phyloP scores from a whole-genome alignment of 805 yeast genomes.

The Hanseniaspora clermontiae region DNA sequence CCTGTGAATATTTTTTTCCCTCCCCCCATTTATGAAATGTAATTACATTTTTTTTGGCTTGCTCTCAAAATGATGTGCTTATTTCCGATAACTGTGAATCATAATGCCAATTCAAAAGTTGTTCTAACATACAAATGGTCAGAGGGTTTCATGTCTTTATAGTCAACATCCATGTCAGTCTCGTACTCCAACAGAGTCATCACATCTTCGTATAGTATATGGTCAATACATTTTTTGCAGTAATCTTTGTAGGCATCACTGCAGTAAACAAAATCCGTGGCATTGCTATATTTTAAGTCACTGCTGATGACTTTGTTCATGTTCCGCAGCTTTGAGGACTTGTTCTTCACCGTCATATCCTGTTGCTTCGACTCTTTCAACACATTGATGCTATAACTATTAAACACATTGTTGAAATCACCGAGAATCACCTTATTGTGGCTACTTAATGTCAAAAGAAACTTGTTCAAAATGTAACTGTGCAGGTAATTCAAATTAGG shows the following conservation, averaged over 20 bases:
- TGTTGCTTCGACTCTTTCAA: neutral
- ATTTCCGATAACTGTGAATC: neutral
- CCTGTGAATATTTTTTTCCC: too few species aligned
- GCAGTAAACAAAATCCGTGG: neutral
- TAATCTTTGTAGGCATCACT: neutral
- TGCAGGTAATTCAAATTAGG: conserved; percentile 9
- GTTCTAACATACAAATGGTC: conserved; percentile 5
- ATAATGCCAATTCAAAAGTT: neutral
- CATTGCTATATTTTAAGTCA: neutral
- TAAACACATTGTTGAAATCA: conserved; percentile 10
- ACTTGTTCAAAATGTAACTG: conserved; percentile 7
- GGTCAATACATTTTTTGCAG: conserved; percentile 4
- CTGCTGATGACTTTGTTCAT: neutral
- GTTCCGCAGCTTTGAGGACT: conserved; percentile 7
- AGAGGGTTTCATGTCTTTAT: neutral
- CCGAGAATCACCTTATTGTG: neutral
- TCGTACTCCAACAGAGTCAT: neutral
- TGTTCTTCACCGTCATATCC: neutral
- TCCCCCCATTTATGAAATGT: neutral
- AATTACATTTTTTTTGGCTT: neutral
- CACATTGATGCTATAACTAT: neutral
- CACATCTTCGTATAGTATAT: neutral
- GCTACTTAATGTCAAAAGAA: neutral
- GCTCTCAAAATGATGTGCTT: neutral
- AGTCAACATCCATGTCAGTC: neutral